Percentiles rank a stretch among this genome's conserved stretches.
These are phyloP conservation scores for Cryptosporidium felis DNA, from an alignment of 169 alveolate genomes.

Conservation along the genomic window DNA sequence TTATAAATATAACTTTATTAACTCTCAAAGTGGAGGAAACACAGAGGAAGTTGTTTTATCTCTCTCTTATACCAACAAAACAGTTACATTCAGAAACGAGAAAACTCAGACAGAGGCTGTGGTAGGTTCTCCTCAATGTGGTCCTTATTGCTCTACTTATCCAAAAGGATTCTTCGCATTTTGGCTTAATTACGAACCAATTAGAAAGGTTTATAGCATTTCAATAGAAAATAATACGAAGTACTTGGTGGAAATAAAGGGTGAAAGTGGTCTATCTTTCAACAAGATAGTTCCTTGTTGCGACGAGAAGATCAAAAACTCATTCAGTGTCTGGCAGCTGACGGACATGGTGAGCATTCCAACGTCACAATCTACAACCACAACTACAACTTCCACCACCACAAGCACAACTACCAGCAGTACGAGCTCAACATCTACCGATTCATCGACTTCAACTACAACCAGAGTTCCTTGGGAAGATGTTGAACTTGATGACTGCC, in stretches of 20 bases:
- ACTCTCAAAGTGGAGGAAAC: not conserved
- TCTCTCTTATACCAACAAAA: not conserved
- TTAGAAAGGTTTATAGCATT: not conserved
- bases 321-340: not conserved
- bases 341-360: not conserved
- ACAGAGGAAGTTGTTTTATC: not conserved
- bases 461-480: not conserved
- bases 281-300: conserved; percentile 53
- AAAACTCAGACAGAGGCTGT: not conserved
- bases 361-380: conserved; percentile 10
- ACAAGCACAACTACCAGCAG: no score
- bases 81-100: conserved; percentile 17
- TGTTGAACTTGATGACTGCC: not conserved
- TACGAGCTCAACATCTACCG: not conserved
- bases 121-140: conserved; percentile 48
- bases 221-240: conserved; percentile 30
- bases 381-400: conserved; percentile 21
- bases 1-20: conserved; percentile 18
- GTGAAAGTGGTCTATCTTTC: not conserved
- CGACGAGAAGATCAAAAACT: not conserved
- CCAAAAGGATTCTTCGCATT: conserved; percentile 48
- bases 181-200: conserved; percentile 27
- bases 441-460: not conserved
- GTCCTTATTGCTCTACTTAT: conserved; percentile 49
- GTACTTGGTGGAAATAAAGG: conserved; percentile 15